Conservation (phyloP, 2,329 filamentous ascomycete genomes). For the Aspergillus pseudoviridinutans region DNA sequence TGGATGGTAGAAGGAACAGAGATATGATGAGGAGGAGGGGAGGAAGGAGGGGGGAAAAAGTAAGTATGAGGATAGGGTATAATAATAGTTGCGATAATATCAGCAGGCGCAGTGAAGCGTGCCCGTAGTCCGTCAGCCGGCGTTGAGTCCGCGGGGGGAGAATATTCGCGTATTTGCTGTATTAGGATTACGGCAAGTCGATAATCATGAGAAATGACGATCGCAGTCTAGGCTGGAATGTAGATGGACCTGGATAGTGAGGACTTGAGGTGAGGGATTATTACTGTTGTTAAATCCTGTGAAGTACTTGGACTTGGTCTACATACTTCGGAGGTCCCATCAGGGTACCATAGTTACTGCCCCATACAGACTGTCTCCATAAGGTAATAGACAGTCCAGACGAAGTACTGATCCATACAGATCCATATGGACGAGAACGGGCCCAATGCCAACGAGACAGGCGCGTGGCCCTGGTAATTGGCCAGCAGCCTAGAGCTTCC, state of each 20-base stretch:
- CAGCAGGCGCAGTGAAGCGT: not conserved
- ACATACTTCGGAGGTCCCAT: not conserved
- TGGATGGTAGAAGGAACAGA: slow-evolving; percentile 1
- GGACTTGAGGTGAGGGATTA: slow-evolving; percentile 3
- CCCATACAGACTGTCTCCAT: not conserved
- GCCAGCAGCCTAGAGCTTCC: slow-evolving; percentile 5
- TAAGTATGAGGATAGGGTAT: slow-evolving; percentile 5
- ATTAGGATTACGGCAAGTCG: slow-evolving; percentile 9
- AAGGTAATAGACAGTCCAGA: not conserved
- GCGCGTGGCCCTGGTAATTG: slow-evolving; percentile 18
- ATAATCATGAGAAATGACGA: slow-evolving; percentile 11
- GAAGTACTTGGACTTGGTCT: not conserved
- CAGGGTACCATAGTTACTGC: not conserved
- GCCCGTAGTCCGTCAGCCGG: not conserved
- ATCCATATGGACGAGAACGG: slow-evolving; percentile 7
- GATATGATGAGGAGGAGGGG: slow-evolving; percentile 3
- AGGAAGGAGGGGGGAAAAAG: slow-evolving; percentile 5
- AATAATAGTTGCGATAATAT: not conserved
- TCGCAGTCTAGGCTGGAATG: slow-evolving; percentile 12
- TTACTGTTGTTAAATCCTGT: not conserved
- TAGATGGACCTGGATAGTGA: slow-evolving; percentile 7
- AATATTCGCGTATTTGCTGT: not conserved
- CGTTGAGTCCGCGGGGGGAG: not conserved
- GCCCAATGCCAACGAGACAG: not conserved
- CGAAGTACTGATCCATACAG: not conserved